Evolutionary conservation across 306 rosid species (phyloP).

Genomic region (Potentilla sterilis): DNA sequence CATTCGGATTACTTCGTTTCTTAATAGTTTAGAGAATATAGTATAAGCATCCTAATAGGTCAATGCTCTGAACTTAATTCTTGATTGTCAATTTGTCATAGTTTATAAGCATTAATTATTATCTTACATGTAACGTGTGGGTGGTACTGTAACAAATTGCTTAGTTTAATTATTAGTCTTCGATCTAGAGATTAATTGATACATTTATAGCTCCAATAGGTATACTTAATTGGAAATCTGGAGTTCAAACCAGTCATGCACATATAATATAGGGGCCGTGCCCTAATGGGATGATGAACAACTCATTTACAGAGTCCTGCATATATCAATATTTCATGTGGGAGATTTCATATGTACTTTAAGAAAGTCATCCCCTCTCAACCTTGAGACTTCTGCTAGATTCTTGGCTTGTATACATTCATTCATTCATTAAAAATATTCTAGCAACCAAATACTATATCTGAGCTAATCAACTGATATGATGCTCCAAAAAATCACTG

Average conservation of each 20-base stretch:
- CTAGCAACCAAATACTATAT: not conserved
- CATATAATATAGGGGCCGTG: not conserved
- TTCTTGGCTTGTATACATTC: not conserved
- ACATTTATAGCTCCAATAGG: not conserved
- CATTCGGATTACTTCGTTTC: not conserved
- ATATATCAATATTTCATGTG: not conserved
- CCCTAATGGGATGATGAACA: not conserved
- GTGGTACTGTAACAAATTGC: not conserved
- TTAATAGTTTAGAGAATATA: not conserved
- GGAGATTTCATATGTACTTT: not conserved
- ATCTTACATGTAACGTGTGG: not conserved
- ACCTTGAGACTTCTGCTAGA: constrained; percentile 7
- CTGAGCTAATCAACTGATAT: not conserved
- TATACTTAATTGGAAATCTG: not conserved
- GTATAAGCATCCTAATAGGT: not conserved
- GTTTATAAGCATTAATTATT: constrained; percentile 10
- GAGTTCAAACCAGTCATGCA: not conserved
- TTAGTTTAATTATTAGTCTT: not conserved
- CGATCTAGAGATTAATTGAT: no score
- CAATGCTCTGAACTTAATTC: not conserved
- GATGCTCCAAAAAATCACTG: not conserved
- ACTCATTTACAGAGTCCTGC: not conserved
- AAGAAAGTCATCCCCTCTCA: not conserved
- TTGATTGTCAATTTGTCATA: not conserved
- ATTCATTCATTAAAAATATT: not conserved